Evolutionary conservation across 148 eudicot species (phyloP), one percentile per base, ranked within the genome.

Genomic region (Fallopia convolvulus): DNA sequence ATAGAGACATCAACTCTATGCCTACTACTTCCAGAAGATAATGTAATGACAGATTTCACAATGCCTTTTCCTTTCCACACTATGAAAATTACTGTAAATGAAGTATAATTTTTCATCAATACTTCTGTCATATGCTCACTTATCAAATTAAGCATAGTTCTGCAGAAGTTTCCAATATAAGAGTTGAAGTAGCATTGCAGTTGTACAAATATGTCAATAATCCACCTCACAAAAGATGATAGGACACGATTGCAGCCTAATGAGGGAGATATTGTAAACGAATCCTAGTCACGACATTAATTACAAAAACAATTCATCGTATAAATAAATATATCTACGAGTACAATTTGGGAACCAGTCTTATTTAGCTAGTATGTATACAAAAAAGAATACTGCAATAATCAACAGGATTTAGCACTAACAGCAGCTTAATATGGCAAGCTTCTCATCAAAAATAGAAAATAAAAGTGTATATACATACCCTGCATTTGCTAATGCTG

Each of bases 401-500:
- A 15, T 8, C 12, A 23, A 58, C 3, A 58, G 32, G 18, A 8
- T 6, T n/a, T 58, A 8, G 8, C 65, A 23, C 68, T 17, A 30
- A 12, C 32, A 49, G 26, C 61, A 50, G 11, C 42, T 21, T 23
- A 30, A 33, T 40, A 20, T 56, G 47, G 33, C 14, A 63, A 58
- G 11, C 70, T 40, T 60, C 65, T 26, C 50, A 44, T n/a, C n/a
- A 15, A 39, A 17, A 68, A 68, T 1, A 17, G 32, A 0, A 26
- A 6, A 63, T 18, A 63, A 5, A 15, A 70, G 33, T 18, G 17
- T 39, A 39, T 68, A 39, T 68, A 36, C 44, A 39, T 15, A 68
- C 72, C 90, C 92, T 72, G 99, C 99, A 87, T 95, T 95, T 76
- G 97, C 97, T 78, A 95, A 89, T 70, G 99, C 99, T 76, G 99